These are phyloP conservation scores for Lignosus rhinocerotis DNA, from an alignment of 1,284 basidiomycete species.

Conservation along the genomic window DNA sequence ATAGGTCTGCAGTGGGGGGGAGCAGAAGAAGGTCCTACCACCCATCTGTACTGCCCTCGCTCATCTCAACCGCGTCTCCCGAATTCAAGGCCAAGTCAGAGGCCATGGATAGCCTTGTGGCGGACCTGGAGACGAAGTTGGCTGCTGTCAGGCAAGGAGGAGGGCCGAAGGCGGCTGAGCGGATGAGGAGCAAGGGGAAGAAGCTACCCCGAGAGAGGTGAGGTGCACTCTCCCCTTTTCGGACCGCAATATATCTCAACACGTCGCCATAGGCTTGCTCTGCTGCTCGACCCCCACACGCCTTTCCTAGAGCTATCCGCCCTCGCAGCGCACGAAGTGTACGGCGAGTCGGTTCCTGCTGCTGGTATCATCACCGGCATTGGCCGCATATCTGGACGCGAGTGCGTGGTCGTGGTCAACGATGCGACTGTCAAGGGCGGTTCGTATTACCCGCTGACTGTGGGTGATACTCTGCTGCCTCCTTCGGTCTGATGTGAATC, in stretches of 20 bases:
- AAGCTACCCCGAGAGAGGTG: slow-evolving; percentile 86
- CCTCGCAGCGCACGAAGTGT: slow-evolving; percentile 87
- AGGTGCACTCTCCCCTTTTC: slow-evolving; percentile 12
- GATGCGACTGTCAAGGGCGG: slow-evolving; percentile 95
- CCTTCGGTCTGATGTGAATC: not conserved
- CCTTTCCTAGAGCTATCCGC: slow-evolving; percentile 90
- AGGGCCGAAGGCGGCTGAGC: slow-evolving; percentile 70
- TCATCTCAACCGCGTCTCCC: slow-evolving; percentile 65
- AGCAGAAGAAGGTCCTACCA: slow-evolving; percentile 47
- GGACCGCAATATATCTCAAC: not conserved
- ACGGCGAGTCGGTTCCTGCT: slow-evolving; percentile 80
- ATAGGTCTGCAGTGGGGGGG: slow-evolving; percentile 7
- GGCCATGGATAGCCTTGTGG: slow-evolving; percentile 68
- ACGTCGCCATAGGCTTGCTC: slow-evolving; percentile 47
- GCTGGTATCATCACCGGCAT: slow-evolving; percentile 94
- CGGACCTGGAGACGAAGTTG: slow-evolving; percentile 61
- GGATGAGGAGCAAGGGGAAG: slow-evolving; percentile 82
- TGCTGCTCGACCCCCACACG: slow-evolving; percentile 81
- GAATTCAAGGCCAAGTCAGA: slow-evolving; percentile 68
- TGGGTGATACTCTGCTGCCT: slow-evolving; percentile 33
- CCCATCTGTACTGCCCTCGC: slow-evolving; percentile 71
- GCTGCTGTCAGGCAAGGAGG: slow-evolving; percentile 62
- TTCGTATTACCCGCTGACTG: slow-evolving; percentile 90
- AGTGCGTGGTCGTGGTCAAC: slow-evolving; percentile 91
- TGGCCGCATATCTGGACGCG: slow-evolving; percentile 75